phyloP scores from a whole-genome alignment of 306 rosid genomes.

The Cercis canadensis region DNA sequence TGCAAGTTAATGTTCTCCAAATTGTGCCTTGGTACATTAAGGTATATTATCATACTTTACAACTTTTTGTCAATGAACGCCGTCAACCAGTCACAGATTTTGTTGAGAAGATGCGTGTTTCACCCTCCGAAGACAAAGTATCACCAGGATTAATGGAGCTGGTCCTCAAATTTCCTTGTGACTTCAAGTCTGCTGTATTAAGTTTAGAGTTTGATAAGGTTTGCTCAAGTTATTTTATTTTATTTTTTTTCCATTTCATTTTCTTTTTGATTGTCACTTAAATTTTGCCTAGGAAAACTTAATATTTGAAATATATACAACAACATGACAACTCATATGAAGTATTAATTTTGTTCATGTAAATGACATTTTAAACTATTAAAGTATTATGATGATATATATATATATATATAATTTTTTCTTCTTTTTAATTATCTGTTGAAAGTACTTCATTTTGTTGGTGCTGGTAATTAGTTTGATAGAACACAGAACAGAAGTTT shows the following conservation, averaged over 20 bases:
- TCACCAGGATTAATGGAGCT: constrained; percentile 89
- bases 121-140: constrained; percentile 92
- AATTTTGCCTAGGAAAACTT: neutral
- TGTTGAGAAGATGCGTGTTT: constrained; percentile 78
- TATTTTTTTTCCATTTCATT: constrained; percentile 11
- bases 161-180: constrained; percentile 82
- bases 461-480: too few relatives aligned
- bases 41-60: constrained; percentile 85
- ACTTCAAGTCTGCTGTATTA: constrained; percentile 69
- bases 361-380: neutral
- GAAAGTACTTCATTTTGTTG: too few relatives aligned
- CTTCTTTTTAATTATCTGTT: neutral
- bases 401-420: too few relatives aligned
- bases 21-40: constrained; percentile 97
- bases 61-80: constrained; percentile 64
- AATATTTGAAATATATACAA: too few relatives aligned
- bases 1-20: constrained; percentile 84
- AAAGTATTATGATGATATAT: too few relatives aligned
- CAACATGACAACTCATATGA: constrained; percentile 6
- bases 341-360: neutral
- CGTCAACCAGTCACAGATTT: constrained; percentile 56
- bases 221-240: constrained; percentile 23
- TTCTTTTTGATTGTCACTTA: constrained; percentile 11
- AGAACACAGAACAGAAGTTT: too few relatives aligned
- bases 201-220: constrained; percentile 91